Evolutionary conservation across 192 early-diverging fungal species (phyloP).

Genomic region (Neocallimastix lanati): DNA sequence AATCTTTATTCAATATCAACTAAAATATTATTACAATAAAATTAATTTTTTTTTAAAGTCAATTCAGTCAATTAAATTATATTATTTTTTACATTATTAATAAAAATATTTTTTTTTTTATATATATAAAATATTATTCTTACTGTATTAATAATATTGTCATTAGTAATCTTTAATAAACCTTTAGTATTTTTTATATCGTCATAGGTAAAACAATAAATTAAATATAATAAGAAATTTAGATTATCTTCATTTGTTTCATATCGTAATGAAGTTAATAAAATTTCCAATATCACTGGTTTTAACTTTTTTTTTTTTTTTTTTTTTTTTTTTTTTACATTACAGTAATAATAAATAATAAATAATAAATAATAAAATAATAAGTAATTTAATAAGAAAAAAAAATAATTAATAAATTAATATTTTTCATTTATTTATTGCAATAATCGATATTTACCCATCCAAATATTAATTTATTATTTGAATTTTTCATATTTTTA

Average conservation of each 20-base stretch:
- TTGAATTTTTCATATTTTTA: not conserved
- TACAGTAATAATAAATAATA: not conserved
- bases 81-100: too few species aligned
- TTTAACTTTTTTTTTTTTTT: not conserved
- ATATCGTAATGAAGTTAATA: not conserved
- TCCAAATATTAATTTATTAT: not conserved
- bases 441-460: not conserved
- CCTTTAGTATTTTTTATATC: conserved; percentile 59
- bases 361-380: not conserved
- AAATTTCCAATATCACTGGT: not conserved
- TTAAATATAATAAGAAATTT: not conserved
- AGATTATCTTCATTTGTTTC: not conserved
- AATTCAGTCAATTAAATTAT: too few species aligned
- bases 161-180: conserved; percentile 42
- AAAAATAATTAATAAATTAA: too few species aligned
- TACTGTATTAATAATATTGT: conserved; percentile 63
- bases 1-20: conserved; percentile 35
- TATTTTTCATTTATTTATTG: too few species aligned
- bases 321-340: too few species aligned
- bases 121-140: too few species aligned
- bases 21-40: too few species aligned
- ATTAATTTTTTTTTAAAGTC: too few species aligned
- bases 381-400: too few species aligned
- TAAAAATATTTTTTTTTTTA: too few species aligned
- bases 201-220: conserved; percentile 44